These are phyloP conservation scores for Monosporozyma servazzii DNA, from an alignment of 805 yeast genomes.

Conservation along the genomic window DNA sequence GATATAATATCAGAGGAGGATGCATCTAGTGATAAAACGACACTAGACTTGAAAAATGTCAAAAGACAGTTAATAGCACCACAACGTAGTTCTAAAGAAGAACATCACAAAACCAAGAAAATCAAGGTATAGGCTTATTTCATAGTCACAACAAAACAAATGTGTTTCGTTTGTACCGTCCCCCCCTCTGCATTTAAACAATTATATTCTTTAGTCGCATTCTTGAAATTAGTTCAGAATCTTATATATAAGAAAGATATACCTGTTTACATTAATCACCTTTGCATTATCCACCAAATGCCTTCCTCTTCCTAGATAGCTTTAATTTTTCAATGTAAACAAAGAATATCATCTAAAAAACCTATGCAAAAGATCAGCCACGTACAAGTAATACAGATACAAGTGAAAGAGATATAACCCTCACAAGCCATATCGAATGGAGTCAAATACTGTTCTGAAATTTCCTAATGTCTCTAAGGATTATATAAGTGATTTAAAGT, in stretches of 20 bases:
- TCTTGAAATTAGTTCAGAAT: background rate
- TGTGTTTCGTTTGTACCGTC: background rate
- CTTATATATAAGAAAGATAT: background rate
- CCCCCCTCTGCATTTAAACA: background rate
- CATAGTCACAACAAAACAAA: background rate
- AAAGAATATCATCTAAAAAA: background rate
- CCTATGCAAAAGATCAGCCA: background rate
- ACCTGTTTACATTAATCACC: background rate
- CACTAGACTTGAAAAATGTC: slow-evolving; percentile 6
- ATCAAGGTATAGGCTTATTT: background rate
- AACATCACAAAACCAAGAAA: background rate
- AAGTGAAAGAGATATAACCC: background rate
- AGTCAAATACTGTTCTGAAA: slow-evolving; percentile 2
- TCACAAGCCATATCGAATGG: background rate
- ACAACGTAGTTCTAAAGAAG: background rate
- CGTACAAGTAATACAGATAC: background rate
- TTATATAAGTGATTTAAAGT: slow-evolving; percentile 21
- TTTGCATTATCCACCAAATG: background rate
- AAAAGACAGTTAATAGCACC: slow-evolving; percentile 10
- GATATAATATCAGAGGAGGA: background rate
- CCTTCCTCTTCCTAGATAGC: background rate
- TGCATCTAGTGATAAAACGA: background rate
- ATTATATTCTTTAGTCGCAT: no score
- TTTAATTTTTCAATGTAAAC: background rate
- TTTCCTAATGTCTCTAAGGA: slow-evolving; percentile 15